Conservation (phyloP, 805 yeast species). For the Isabelozyma heimii region DNA sequence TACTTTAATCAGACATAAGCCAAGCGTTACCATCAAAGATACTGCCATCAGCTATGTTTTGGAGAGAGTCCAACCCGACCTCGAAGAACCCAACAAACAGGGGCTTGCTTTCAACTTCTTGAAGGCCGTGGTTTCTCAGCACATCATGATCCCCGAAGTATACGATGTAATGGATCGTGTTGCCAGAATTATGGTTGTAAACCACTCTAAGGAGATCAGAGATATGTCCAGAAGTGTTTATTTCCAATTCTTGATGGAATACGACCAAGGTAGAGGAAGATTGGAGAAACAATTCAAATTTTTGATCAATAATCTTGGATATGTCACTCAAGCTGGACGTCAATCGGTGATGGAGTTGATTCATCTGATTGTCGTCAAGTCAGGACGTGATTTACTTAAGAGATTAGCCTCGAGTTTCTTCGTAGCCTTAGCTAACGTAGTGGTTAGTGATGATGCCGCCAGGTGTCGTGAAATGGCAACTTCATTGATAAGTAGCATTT, state of each 20-base stretch:
- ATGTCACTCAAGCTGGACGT: slow-evolving; percentile 84
- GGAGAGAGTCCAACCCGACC: slow-evolving; percentile 74
- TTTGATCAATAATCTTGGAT: slow-evolving; percentile 74
- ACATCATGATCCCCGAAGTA: slow-evolving; percentile 77
- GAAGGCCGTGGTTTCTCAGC: slow-evolving; percentile 72
- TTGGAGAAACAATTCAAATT: slow-evolving; percentile 79
- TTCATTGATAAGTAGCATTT: slow-evolving; percentile 52
- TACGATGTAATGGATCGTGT: slow-evolving; percentile 85
- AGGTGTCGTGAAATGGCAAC: slow-evolving; percentile 85
- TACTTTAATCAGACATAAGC: slow-evolving; percentile 65
- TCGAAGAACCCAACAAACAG: slow-evolving; percentile 86
- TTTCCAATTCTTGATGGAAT: slow-evolving; percentile 85
- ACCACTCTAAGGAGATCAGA: slow-evolving; percentile 77
- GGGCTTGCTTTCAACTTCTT: slow-evolving; percentile 84
- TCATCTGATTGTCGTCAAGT: slow-evolving; percentile 64
- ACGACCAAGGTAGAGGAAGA: slow-evolving; percentile 87
- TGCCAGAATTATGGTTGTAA: slow-evolving; percentile 83
- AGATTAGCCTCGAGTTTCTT: slow-evolving; percentile 75
- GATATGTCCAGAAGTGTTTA: slow-evolving; percentile 81
- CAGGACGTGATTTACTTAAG: slow-evolving; percentile 55
- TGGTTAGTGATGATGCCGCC: slow-evolving; percentile 73
- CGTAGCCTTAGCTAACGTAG: slow-evolving; percentile 73
- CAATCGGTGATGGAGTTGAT: slow-evolving; percentile 88
- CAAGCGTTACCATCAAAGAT: slow-evolving; percentile 63
- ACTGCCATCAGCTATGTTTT: slow-evolving; percentile 72